Base-by-base conservation (phyloP, 192 early-diverging fungal species). In the Coemansia sp. region DNA sequence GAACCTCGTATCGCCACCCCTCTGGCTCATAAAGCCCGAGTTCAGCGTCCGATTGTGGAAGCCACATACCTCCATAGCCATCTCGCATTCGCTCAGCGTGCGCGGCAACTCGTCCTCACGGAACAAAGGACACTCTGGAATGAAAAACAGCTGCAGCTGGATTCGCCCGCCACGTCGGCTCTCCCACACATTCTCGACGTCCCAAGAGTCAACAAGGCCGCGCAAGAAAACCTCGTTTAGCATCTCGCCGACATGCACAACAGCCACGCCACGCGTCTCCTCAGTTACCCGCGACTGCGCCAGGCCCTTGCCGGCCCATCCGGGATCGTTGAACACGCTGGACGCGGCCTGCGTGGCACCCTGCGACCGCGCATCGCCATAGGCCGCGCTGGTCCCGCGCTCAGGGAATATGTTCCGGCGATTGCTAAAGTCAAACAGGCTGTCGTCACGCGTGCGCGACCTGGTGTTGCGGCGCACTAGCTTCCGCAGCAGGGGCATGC, bases 31-130 rank as follows among this genome's bases (percentile, higher is more conserved):
- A 39, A 71, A 87, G 16, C 85, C 85, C 7, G 79, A 79, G 73
- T 73, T 81, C 44, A 81, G 76, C 33, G 80, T 87, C 53, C 75
- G 73, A 75, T 80, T 84, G 64, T 87, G 85, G 82, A 83, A 87
- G 39, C 66, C 75, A 40, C 79, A 80, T 31, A 81, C 77, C 68
- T 84, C 85, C 73, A 87, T 84, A 20, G 81, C 79, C 70, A 78
- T 81, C 67, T 79, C 72, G 71, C 82, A 84, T 52, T 87, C 81
- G 13, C 73, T 73, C 46, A 87, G 73, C 5, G 81, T 87, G 49
- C 64, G 68, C 13, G 81, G 81, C 63, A 87, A 62, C 75, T 79
- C 82, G 47, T 84, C 82, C 39, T 81, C 82, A 50, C 73, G 79
- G 70, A 87, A 80, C 58, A 83, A 70, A 43, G 79, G 85, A 41